A percentile compares a stretch with the other conserved stretches of the same genome.
Evolutionary conservation across 2,329 filamentous ascomycete species (phyloP).

Genomic region (Colletotrichum melonis): DNA sequence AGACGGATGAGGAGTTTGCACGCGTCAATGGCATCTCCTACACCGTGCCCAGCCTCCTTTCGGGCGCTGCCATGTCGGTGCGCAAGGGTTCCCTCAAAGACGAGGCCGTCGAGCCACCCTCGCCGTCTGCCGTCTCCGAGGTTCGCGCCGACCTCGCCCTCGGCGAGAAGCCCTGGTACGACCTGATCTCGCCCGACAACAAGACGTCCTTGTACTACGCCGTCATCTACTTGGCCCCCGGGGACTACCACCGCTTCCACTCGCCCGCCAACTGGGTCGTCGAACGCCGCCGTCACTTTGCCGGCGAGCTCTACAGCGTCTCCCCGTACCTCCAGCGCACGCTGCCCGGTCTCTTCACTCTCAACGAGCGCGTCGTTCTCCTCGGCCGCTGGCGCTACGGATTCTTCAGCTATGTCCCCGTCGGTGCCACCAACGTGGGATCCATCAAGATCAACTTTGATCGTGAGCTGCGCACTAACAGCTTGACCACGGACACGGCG

Average conservation of each 20-base stretch:
- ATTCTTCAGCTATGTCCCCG: conserved; percentile 96
- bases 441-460: conserved; percentile 99
- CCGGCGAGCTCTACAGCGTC: conserved; percentile 94
- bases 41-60: conserved; percentile 87
- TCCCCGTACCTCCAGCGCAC: conserved; percentile 95
- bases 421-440: conserved; percentile 97
- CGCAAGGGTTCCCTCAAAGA: conserved; percentile 70
- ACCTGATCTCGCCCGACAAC: conserved; percentile 70
- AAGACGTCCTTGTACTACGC: conserved; percentile 87
- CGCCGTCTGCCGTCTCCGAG: conserved; percentile 80
- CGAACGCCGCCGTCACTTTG: conserved; percentile 94
- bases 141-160: conserved; percentile 86
- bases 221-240: conserved; percentile 95
- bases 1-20: conserved; percentile 91
- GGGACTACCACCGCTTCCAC: conserved; percentile 99
- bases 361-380: conserved; percentile 95
- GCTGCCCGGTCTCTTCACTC: conserved; percentile 91
- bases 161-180: conserved; percentile 77
- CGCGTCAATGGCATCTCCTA: conserved; percentile 95
- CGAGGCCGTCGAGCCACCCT: conserved; percentile 74
- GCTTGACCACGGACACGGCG: conserved; percentile 89
- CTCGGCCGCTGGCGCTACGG: conserved; percentile 96
- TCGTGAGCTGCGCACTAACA: conserved; percentile 91
- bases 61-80: conserved; percentile 68
- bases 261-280: conserved; percentile 96